Evolutionary conservation across 768 basidiomycete species (phyloP), one percentile per base, ranked within the genome.

Genomic region (Tephrocybe sp.): DNA sequence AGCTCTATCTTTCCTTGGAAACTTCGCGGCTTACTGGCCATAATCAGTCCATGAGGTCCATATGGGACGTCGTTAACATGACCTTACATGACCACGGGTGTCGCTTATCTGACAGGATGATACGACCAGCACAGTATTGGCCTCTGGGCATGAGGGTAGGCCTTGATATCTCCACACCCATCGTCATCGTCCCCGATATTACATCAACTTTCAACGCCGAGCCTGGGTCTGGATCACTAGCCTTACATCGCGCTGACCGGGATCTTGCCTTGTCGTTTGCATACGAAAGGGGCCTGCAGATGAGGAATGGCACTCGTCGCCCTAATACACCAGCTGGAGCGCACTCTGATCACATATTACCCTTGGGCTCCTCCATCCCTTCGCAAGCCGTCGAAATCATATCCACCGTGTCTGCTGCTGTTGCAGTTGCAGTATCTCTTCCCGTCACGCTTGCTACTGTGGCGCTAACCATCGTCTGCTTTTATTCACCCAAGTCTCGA

Each of bases 71-170:
- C 39, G 69, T 79, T 38, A 59, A 58, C 17, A 57, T 61, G 17
- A 71, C 76, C 14, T 70, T 82, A 51, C 62, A 61, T 42, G 68
- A 72, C 22, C 75, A 75, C 51, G 68, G 70, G 20, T 82, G 80
- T 62, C 68, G 72, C 50, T 56, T 65, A 20, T 42, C 65, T 51
- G 59, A 59, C 36, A 60, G 54, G 35, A 39, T 17, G 30, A 17
- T 33, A 17, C 30, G 38, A 49, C 20, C 38, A 13, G 31, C 17
- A 17, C 44, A n/a, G 19, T 36, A 51, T 19, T 52, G 30, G 39
- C 51, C 46, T 4, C 17, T 47, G 41, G 58, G 53, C 40, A 60
- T 47, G 47, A 44, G 32, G 39, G 49, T 56, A 30, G 32, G 20
- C 13, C 43, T 56, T 10, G 52, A 54, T 23, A 42, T 52, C 22